Evolutionary conservation across 768 basidiomycete species (phyloP).

Genomic region (Agrocybe pediades): DNA sequence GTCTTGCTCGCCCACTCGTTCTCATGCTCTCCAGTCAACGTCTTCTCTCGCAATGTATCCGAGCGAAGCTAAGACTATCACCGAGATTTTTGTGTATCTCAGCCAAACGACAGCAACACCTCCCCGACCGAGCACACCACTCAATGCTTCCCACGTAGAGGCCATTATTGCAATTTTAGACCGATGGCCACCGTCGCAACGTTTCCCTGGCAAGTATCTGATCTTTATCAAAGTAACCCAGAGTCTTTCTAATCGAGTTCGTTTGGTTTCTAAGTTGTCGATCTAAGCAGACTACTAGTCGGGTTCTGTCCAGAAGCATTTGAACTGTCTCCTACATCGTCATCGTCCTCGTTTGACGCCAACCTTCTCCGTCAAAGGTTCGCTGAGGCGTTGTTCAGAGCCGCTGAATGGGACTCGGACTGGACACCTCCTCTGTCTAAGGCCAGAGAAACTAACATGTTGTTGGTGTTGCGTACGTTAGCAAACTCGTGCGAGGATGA

Average conservation of each 20-base stretch:
- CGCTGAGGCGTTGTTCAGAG: conserved; percentile 63
- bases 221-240: not conserved
- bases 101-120: conserved; percentile 43
- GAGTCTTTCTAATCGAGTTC: not conserved
- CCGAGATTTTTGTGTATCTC: conserved; percentile 67
- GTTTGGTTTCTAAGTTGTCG: conserved; percentile 62
- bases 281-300: conserved; percentile 76
- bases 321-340: conserved; percentile 18
- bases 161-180: conserved; percentile 63
- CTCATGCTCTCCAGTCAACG: conserved; percentile 52
- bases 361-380: conserved; percentile 49
- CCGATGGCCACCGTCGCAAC: conserved; percentile 72
- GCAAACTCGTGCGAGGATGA: conserved; percentile 78
- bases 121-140: conserved; percentile 30
- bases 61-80: conserved; percentile 56
- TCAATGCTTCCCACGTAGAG: conserved; percentile 57
- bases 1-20: not conserved
- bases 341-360: conserved; percentile 14
- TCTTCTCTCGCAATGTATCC: conserved; percentile 71
- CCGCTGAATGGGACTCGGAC: conserved; percentile 63
- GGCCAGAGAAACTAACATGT: conserved; percentile 79
- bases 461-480: conserved; percentile 77
- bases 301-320: conserved; percentile 61
- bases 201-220: conserved; percentile 63
- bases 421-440: conserved; percentile 64